Base-by-base conservation (phyloP, 2,329 filamentous ascomycete genomes). In the Fusarium lyarnte region DNA sequence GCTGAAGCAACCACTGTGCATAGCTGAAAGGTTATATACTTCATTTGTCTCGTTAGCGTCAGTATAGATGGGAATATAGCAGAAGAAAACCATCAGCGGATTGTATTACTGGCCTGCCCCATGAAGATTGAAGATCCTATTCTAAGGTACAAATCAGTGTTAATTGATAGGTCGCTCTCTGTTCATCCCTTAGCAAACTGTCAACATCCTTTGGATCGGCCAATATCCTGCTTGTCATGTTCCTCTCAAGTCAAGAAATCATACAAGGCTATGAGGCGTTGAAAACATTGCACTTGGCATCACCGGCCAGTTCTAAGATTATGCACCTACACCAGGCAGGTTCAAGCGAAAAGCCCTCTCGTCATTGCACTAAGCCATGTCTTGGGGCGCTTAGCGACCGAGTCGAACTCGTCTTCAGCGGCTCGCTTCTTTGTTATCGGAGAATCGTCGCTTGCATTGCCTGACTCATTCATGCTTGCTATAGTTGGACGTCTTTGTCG, bases 221-320 rank as follows among this genome's bases (percentile, higher is more conserved):
- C 31, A 3, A 52, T 36, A 16, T 27, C 13, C 9, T 21, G 9
- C 12, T 8, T 17, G 36, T 25, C 1, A 11, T 16, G 3, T 19
- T 13, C 46, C 8, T 5, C 27, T 29, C 27, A 29, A 9, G 27
- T 29, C 27, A 29, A 29, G 27, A 25, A 51, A 35, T 5, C 9
- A 8, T 35, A 25, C n/a, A 51, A 35, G 11, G 17, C 25, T 21
- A 51, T 25, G n/a, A 33, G 17, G 6, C 47, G 10, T 25, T 9
- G 31, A 25, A 25, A 36, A 36, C 6, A 2, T 8, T 51, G 6
- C 5, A 19, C 13, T 36, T 36, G 4, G 19, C 11, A 36, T 13
- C 19, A 21, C 19, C 3, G 6, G 4, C 13, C 2, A 17, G 27
- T 5, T 21, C 8, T 10, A 16, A 9, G 7, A 8, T 8, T 9